Conservation (phyloP, 352 stramenopile genomes). For the Phytophthora nicotianae region DNA sequence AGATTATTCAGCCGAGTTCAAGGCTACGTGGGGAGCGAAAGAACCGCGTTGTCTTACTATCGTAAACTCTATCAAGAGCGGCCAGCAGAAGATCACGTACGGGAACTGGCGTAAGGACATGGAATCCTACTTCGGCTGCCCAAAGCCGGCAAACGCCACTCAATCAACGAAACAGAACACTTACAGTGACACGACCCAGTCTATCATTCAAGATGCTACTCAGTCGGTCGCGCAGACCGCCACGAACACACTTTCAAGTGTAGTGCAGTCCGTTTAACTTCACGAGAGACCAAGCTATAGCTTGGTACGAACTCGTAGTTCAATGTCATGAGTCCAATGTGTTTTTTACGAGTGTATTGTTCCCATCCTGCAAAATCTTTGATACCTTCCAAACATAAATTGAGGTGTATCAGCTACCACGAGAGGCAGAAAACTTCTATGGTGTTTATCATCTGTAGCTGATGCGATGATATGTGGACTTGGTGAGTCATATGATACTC, state of each 20-base stretch:
- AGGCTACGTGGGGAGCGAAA: slow-evolving; percentile 43
- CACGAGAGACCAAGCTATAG: slow-evolving; percentile 9
- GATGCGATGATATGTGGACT: slow-evolving; percentile 1
- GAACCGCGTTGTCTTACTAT: slow-evolving; percentile 50
- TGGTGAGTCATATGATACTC: slow-evolving; percentile 5
- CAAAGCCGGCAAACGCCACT: slow-evolving; percentile 31
- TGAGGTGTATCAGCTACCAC: neutral
- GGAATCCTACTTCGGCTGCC: slow-evolving; percentile 51
- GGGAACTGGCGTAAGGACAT: slow-evolving; percentile 44
- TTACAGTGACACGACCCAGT: slow-evolving; percentile 15
- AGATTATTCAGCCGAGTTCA: slow-evolving; percentile 53
- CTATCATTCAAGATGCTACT: slow-evolving; percentile 7
- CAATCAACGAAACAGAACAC: slow-evolving; percentile 12
- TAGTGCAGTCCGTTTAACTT: slow-evolving; percentile 29
- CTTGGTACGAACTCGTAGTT: slow-evolving; percentile 10
- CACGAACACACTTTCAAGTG: slow-evolving; percentile 17
- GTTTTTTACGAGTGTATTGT: neutral
- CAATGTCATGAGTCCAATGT: slow-evolving; percentile 4
- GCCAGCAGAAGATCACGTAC: slow-evolving; percentile 36
- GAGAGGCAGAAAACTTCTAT: neutral
- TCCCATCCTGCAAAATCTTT: slow-evolving; percentile 1
- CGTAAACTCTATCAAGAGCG: slow-evolving; percentile 47
- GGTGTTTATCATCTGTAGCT: slow-evolving; percentile 9
- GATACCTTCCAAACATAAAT: neutral
- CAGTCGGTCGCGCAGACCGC: slow-evolving; percentile 7